These are phyloP conservation scores for Trichomonas gallinae DNA, from an alignment of 208 protist genomes.

Conservation along the genomic window DNA sequence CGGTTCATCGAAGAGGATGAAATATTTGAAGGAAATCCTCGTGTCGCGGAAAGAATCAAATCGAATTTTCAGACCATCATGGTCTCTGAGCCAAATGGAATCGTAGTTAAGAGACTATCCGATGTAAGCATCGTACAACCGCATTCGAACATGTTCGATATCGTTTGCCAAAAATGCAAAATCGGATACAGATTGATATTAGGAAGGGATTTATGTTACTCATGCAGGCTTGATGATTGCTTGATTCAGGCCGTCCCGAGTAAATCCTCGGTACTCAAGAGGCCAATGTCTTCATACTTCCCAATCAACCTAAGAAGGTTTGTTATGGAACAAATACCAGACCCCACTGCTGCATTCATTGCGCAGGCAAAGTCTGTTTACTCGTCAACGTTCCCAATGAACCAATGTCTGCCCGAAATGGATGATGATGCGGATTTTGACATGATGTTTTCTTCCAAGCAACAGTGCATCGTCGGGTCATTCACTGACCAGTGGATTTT, in stretches of 20 bases:
- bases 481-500: neutral
- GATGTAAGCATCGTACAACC: neutral
- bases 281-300: neutral
- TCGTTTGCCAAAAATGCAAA: neutral
- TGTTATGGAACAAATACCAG: neutral
- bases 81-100: neutral
- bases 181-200: neutral
- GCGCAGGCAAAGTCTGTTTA: neutral
- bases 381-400: neutral
- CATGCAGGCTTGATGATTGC: neutral
- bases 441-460: neutral
- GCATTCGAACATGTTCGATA: neutral
- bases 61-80: neutral
- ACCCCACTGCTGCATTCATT: neutral
- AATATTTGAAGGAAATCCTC: neutral
- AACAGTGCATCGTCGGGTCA: neutral
- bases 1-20: neutral
- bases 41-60: neutral
- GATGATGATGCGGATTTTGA: neutral
- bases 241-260: neutral
- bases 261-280: neutral
- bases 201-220: neutral
- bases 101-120: neutral
- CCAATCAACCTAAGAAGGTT: neutral
- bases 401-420: neutral